Evolutionary conservation across 2,329 filamentous ascomycete species (phyloP), one percentile per base, ranked within the genome.

Genomic region (Hirsutella rhossiliensis): DNA sequence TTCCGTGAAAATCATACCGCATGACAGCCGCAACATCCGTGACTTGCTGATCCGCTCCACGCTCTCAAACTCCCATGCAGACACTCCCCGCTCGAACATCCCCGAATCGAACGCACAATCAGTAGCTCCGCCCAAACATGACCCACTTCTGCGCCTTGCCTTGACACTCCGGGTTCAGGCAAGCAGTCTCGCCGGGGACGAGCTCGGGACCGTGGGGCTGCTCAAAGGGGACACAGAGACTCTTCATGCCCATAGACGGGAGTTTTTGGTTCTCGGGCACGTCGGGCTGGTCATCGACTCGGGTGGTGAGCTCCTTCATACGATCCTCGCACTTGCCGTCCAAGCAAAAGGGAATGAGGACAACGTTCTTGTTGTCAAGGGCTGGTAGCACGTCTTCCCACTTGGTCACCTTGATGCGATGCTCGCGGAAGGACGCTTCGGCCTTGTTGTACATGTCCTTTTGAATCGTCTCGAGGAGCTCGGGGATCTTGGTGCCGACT

Each of bases 321-420:
- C 87, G 79, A 56, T 96, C 90, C 67, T 96, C 90, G 59, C 90
- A 97, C 61, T 85, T 80, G 52, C 68, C 67, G 31, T 78, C 84
- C 49, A 89, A 71, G 62, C 94, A 98, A 72, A 87, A 85, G 43
- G 90, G 90, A 52, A 97, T 94, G 47, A 97, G 71, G 38, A 94
- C 82, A 38, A 97, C 81, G 59, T 97, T 95, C 76, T 94, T 94
- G 60, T 76, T 72, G 64, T 98, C 92, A 36, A 98, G 78, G 1
- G 87, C 80, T 8, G 92, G 90, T 39, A 92, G 78, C 45, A 98
- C 94, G 43, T 95, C 83, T 34, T 87, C 82, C 92, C 92, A 98
- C 53, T 89, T 78, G 41, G 78, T 86, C 54, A 97, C 72, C 50
- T 84, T 69, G 54, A 92, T 75, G 48, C 89, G 81, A 69, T 97